These are phyloP conservation scores for Xylaria polymorpha DNA, from an alignment of 2,329 filamentous ascomycete genomes.

Conservation along the genomic window DNA sequence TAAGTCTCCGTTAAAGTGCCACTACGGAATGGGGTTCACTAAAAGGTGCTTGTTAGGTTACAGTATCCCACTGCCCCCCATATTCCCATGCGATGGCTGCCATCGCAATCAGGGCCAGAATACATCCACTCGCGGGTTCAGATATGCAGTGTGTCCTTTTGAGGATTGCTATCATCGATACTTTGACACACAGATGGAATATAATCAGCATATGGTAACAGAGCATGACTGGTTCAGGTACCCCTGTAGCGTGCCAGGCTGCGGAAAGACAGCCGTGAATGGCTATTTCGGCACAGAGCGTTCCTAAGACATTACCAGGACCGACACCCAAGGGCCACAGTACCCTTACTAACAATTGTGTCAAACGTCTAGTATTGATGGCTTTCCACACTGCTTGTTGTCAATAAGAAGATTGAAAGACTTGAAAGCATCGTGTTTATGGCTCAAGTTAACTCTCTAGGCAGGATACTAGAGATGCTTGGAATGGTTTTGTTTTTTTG, in stretches of 20 bases:
- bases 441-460: not conserved
- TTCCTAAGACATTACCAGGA: constrained; percentile 26
- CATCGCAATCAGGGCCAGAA: too few relatives aligned
- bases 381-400: not conserved
- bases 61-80: too few relatives aligned
- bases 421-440: not conserved
- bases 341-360: too few relatives aligned
- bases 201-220: constrained; percentile 32
- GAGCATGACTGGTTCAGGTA: constrained; percentile 37
- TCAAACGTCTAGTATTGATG: not conserved
- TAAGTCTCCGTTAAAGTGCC: constrained; percentile 22
- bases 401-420: not conserved
- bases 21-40: constrained; percentile 20
- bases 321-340: not conserved
- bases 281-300: constrained; percentile 24
- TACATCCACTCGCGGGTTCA: too few relatives aligned
- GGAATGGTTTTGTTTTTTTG: too few relatives aligned
- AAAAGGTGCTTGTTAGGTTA: constrained; percentile 8
- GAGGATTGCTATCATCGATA: constrained; percentile 25
- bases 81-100: constrained; percentile 29
- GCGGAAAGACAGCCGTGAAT: constrained; percentile 22
- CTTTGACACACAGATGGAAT: constrained; percentile 34
- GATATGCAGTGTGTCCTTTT: constrained; percentile 29
- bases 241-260: constrained; percentile 29
- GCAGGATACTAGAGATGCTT: too few relatives aligned